Evolutionary conservation across 306 rosid species (phyloP), one percentile per base, ranked within the genome.

Genomic region (Cucumis melo): DNA sequence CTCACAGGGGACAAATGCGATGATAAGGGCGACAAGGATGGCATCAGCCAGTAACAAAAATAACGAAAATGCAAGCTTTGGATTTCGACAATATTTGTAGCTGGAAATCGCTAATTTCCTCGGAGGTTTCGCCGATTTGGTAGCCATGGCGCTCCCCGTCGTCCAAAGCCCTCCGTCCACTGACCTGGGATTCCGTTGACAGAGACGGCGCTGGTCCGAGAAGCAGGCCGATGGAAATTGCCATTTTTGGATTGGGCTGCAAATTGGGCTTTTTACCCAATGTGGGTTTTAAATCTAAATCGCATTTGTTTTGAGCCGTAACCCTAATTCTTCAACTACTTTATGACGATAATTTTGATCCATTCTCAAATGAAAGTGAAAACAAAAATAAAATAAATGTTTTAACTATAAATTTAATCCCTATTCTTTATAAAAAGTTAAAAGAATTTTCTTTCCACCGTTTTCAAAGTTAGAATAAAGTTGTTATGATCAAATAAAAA

Each of bases 1-100:
- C 79, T 85, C 81, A 94, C 98, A 94, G 7, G 98, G 96, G 29
- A 94, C 90, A 62, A 84, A 90, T 38, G 93, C 84, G 75, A 90
- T 87, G 51, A 94, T 90, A 50, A 91, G 88, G 67, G 80, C 76
- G 73, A 88, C 82, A 53, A 94, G 85, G 71, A 90, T 27, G 58
- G 90, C 84, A 80, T 91, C 97, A 55, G 81, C 87, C 13, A 87
- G 53, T 27, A 92, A 76, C 79, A 94, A 87, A 72, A 88, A 82
- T 60, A 71, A 60, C 6, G 95, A 79, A 36, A 87, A 84, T 75
- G 84, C 78, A 1, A 85, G 24, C 41, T 87, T 89, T 0, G 89
- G 87, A 73, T 84, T 78, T 77, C 76, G 34, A 7, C 80, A 50
- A 12, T 60, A 14, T 0, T 23, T 44, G 65, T 15, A 20, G 38